A percentile compares a stretch with the other conserved stretches of the same genome.
phyloP scores from a whole-genome alignment of 2,329 filamentous ascomycete genomes.

The Trichoderma gracile region DNA sequence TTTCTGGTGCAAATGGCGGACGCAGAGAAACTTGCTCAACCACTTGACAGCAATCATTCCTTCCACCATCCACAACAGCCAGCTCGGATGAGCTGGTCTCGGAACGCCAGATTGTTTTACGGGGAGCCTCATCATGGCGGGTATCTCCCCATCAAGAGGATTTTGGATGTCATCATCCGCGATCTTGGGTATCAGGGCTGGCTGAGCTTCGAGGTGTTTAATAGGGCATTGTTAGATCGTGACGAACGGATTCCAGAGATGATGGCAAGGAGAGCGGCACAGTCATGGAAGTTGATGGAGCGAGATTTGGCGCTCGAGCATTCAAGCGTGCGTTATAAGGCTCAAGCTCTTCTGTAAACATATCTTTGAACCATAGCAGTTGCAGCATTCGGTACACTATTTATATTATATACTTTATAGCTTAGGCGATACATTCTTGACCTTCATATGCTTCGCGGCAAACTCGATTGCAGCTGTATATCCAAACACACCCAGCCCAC shows the following conservation, averaged over 20 bases:
- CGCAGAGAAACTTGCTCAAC: conserved; percentile 61
- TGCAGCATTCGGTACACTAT: background rate
- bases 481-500: conserved; percentile 19
- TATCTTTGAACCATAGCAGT: background rate
- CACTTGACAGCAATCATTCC: conserved; percentile 54
- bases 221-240: conserved; percentile 35
- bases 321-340: background rate
- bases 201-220: conserved; percentile 71
- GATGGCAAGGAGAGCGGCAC: conserved; percentile 58
- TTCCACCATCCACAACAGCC: conserved; percentile 42
- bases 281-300: conserved; percentile 45
- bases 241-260: conserved; percentile 64
- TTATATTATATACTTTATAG: background rate
- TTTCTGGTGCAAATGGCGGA: conserved; percentile 79
- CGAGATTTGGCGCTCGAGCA: conserved; percentile 11
- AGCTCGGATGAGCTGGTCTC: conserved; percentile 71
- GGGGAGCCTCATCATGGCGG: conserved; percentile 61
- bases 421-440: background rate
- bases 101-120: conserved; percentile 66
- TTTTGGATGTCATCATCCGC: conserved; percentile 62
- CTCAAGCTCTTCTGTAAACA: background rate
- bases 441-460: conserved; percentile 14
- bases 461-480: conserved; percentile 22
- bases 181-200: conserved; percentile 67
- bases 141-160: conserved; percentile 65